Conservation (phyloP, 768 basidiomycete species). For the Pisolithus albus region DNA sequence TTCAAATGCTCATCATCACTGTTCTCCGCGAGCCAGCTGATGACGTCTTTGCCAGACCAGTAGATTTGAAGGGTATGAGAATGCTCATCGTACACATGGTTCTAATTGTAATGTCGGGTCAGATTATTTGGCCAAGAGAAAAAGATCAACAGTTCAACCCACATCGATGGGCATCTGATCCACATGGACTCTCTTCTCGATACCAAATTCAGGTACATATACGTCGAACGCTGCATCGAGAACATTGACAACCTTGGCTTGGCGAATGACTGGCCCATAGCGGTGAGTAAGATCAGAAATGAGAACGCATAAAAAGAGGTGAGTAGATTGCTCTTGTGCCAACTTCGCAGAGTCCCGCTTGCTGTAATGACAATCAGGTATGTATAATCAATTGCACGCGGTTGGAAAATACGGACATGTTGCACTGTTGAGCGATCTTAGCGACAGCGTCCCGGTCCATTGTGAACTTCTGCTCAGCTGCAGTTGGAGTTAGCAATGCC, state of each 20-base stretch:
- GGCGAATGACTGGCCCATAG: conserved; percentile 92
- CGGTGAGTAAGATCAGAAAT: conserved; percentile 91
- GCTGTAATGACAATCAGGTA: conserved; percentile 31
- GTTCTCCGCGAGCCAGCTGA: conserved; percentile 91
- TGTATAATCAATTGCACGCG: background rate
- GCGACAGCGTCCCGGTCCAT: conserved; percentile 99
- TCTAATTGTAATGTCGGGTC: conserved; percentile 40
- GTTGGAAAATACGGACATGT: conserved; percentile 56
- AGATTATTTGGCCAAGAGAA: conserved; percentile 3
- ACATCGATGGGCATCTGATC: conserved; percentile 99
- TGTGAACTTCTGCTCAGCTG: conserved; percentile 80
- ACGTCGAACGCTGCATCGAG: conserved; percentile 99
- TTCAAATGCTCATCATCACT: conserved; percentile 94
- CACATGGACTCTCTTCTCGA: conserved; percentile 97
- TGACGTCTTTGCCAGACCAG: conserved; percentile 93
- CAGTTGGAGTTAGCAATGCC: background rate
- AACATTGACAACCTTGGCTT: conserved; percentile 92
- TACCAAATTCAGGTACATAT: conserved; percentile 91
- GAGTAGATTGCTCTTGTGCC: conserved; percentile 94
- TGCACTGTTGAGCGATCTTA: conserved; percentile 96
- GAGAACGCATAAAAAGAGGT: conserved; percentile 90
- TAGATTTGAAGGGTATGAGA: conserved; percentile 88
- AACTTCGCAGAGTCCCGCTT: conserved; percentile 88
- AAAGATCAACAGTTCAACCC: conserved; percentile 22
- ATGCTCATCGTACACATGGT: conserved; percentile 95